A percentile compares a stretch with the other conserved stretches of the same genome.
phyloP scores from a whole-genome alignment of 1,284 basidiomycete species.

The Tausonia pullulans region DNA sequence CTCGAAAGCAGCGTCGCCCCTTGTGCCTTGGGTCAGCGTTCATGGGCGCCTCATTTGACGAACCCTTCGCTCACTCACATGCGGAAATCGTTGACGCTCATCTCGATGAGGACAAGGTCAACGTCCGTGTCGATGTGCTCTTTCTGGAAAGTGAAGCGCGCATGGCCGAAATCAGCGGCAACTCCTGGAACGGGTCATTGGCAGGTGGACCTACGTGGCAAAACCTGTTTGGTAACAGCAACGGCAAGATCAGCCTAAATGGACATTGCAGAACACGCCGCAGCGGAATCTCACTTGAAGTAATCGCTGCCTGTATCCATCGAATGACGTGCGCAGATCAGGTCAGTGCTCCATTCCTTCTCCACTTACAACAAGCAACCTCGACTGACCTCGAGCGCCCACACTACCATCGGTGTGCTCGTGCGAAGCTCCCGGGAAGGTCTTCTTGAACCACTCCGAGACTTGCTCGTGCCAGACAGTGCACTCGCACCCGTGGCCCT shows the following conservation, averaged over 20 bases:
- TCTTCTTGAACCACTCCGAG: background rate
- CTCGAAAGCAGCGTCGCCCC: slow-evolving; percentile 7
- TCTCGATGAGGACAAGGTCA: slow-evolving; percentile 34
- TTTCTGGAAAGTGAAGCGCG: slow-evolving; percentile 20
- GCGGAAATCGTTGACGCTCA: slow-evolving; percentile 35
- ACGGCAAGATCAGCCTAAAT: background rate
- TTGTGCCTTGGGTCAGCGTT: slow-evolving; percentile 7
- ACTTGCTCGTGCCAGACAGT: background rate
- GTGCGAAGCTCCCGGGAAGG: background rate
- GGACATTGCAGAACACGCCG: background rate
- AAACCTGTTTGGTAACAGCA: background rate
- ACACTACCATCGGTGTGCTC: background rate
- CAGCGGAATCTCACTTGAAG: background rate
- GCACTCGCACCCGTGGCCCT: background rate
- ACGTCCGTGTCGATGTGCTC: slow-evolving; percentile 32
- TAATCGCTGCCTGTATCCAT: background rate
- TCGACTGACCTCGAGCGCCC: background rate
- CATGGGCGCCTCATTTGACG: background rate
- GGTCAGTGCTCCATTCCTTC: too few relatives aligned
- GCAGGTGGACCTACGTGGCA: background rate
- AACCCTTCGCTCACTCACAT: slow-evolving; percentile 21
- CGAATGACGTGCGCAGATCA: too few relatives aligned
- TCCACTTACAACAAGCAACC: too few relatives aligned
- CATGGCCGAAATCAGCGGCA: background rate
- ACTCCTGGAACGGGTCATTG: background rate